These are phyloP conservation scores for Tetragonia tetragonoides DNA, from an alignment of 148 eudicot species.

Conservation along the genomic window DNA sequence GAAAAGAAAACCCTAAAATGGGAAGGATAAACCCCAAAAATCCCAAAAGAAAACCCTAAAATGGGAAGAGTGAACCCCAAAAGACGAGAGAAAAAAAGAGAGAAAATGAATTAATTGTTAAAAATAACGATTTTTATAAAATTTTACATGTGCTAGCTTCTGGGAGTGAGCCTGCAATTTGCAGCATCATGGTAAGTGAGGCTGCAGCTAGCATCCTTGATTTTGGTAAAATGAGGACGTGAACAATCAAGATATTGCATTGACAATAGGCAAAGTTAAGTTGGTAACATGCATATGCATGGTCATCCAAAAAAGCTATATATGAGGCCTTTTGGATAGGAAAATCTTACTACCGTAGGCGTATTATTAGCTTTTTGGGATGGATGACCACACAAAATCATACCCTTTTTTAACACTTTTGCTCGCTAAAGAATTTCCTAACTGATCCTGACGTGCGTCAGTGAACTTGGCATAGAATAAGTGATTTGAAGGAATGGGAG, in stretches of 20 bases:
- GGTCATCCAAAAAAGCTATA: neutral
- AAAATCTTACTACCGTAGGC: neutral
- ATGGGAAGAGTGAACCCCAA: too few species aligned
- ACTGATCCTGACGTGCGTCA: neutral
- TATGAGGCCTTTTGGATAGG: neutral
- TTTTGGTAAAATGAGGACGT: neutral
- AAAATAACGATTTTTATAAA: too few species aligned
- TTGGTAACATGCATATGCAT: neutral
- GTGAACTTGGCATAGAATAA: neutral
- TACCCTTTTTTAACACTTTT: neutral
- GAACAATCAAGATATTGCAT: neutral
- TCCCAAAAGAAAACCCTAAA: too few species aligned
- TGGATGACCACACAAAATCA: slow-evolving; percentile 7
- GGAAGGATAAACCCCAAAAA: too few species aligned
- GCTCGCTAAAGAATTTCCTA: neutral
- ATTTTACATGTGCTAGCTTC: too few species aligned
- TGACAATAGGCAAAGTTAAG: neutral
- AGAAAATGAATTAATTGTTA: too few species aligned
- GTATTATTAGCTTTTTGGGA: neutral
- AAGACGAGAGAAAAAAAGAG: too few species aligned
- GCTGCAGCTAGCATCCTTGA: too few species aligned
- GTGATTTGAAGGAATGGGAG: neutral
- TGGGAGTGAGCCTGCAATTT: too few species aligned
- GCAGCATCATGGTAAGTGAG: too few species aligned
- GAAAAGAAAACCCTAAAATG: too few species aligned